Evolutionary conservation across 768 basidiomycete species (phyloP).

Genomic region (Astraeus odoratus): DNA sequence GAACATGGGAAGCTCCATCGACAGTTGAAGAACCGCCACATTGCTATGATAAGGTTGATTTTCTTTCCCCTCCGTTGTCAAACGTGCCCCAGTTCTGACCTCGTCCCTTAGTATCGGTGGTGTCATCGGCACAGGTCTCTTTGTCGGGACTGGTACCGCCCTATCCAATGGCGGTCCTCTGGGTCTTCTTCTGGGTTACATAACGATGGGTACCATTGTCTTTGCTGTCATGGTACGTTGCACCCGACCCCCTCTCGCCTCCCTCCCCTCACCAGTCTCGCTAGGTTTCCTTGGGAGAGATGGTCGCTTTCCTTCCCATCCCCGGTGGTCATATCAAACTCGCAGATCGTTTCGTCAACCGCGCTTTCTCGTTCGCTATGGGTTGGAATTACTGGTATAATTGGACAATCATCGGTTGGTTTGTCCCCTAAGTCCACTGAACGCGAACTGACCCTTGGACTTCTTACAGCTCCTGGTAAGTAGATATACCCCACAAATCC

Average conservation of each 20-base stretch:
- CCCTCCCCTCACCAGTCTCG: not conserved
- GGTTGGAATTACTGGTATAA: constrained; percentile 52
- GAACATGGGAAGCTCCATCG: constrained; percentile 33
- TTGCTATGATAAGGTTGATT: constrained; percentile 72
- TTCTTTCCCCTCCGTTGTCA: not conserved
- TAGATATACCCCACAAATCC: not conserved
- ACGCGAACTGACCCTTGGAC: not conserved
- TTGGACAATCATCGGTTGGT: constrained; percentile 21
- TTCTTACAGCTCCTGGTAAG: constrained; percentile 20
- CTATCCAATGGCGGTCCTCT: constrained; percentile 58
- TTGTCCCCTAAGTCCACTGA: not conserved
- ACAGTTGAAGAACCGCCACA: constrained; percentile 70
- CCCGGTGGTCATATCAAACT: constrained; percentile 77
- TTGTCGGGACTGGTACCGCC: constrained; percentile 55
- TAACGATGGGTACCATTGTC: constrained; percentile 58
- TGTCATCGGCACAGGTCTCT: constrained; percentile 54
- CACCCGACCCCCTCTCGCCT: not conserved
- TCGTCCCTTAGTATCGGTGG: constrained; percentile 54
- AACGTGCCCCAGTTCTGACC: constrained; percentile 3
- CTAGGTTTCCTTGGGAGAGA: constrained; percentile 53
- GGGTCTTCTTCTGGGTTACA: constrained; percentile 69
- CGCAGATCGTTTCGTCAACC: constrained; percentile 77
- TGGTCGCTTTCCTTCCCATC: constrained; percentile 70
- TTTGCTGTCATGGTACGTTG: constrained; percentile 60
- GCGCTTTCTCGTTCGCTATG: constrained; percentile 54